A percentile compares a stretch with the other conserved stretches of the same genome.
Evolutionary conservation across 192 early-diverging fungal species (phyloP).

Genomic region (Globomyces pollinis-pini): DNA sequence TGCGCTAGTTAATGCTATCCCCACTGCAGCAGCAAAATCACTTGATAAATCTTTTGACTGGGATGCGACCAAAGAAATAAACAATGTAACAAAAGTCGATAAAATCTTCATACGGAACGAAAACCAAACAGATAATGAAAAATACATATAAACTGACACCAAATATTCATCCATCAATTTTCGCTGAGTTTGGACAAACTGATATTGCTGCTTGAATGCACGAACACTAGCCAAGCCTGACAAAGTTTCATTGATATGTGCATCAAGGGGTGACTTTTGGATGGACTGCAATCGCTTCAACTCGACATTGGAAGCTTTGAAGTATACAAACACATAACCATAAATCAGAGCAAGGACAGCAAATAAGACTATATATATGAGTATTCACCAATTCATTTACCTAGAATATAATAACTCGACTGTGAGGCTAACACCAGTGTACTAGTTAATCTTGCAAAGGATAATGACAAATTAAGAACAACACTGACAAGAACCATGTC

Average conservation of each 20-base stretch:
- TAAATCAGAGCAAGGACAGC: slow-evolving; percentile 20
- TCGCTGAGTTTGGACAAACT: slow-evolving; percentile 1
- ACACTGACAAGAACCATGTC: slow-evolving; percentile 43
- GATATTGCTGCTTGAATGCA: neutral
- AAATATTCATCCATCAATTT: neutral
- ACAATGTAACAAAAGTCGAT: slow-evolving; percentile 56
- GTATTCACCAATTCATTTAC: neutral
- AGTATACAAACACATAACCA: slow-evolving; percentile 17
- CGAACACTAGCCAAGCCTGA: slow-evolving; percentile 28
- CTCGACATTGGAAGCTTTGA: slow-evolving; percentile 23
- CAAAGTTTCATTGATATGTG: slow-evolving; percentile 25
- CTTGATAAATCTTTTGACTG: neutral
- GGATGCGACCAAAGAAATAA: neutral
- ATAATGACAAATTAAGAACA: neutral
- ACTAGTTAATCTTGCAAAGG: slow-evolving; percentile 13
- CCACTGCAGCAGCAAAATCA: neutral
- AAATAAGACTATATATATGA: slow-evolving; percentile 13
- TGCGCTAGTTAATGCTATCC: no score
- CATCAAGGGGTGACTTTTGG: slow-evolving; percentile 17
- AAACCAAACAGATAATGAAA: neutral
- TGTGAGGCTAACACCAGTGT: slow-evolving; percentile 9
- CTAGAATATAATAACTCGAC: slow-evolving; percentile 12
- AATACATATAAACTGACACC: neutral
- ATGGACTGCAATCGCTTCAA: slow-evolving; percentile 19
- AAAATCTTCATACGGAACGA: slow-evolving; percentile 5